Conservation (phyloP, 257 asterid genomes). For the Marsdenia floribunda region DNA sequence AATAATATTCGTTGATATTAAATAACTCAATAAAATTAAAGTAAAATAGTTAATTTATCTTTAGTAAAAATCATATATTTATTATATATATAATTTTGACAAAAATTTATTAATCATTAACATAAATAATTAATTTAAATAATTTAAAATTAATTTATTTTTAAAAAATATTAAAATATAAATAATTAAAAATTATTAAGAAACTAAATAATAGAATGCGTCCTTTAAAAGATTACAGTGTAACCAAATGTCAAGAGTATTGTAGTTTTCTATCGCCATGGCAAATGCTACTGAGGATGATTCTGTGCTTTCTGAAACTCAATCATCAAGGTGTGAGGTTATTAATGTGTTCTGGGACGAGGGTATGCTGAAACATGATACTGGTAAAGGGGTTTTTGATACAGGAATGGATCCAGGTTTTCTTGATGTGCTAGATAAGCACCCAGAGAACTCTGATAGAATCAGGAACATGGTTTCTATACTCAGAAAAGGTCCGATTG, state of each 20-base stretch:
- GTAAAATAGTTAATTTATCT: no score
- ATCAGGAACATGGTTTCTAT: conserved; percentile 76
- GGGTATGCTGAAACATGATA: conserved; percentile 73
- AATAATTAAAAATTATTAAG: no score
- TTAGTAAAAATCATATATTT: no score
- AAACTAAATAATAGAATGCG: no score
- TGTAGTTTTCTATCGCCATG: neutral
- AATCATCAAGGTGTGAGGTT: conserved; percentile 6
- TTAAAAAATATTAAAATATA: no score
- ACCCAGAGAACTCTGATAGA: conserved; percentile 89
- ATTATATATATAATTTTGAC: no score
- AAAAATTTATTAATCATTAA: no score
- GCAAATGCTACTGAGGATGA: neutral
- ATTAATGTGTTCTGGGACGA: conserved; percentile 77
- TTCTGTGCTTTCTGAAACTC: neutral
- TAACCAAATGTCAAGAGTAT: neutral
- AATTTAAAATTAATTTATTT: no score
- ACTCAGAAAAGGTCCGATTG: conserved; percentile 73
- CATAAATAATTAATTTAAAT: no score
- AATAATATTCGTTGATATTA: no score
- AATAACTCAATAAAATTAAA: no score
- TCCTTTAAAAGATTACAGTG: no score
- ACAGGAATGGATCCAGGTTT: conserved; percentile 83
- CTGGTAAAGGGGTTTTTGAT: conserved; percentile 81
- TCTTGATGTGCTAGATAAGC: conserved; percentile 82